Conservation (phyloP, 1,139 yeast genomes). For the Nakaseomyces kungkrabaensis region DNA sequence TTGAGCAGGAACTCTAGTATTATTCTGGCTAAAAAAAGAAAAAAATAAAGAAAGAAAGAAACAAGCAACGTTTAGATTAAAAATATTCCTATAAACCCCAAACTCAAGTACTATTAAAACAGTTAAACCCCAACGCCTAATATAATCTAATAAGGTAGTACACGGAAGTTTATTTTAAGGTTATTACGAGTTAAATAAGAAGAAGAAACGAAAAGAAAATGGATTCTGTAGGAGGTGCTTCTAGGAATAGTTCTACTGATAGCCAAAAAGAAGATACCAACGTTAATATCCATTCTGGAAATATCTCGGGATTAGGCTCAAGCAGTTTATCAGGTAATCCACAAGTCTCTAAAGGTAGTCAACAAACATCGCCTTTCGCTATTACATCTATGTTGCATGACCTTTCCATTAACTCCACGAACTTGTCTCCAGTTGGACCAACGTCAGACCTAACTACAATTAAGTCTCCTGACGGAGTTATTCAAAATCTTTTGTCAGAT, state of each 20-base stretch:
- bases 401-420: not conserved
- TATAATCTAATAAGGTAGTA: too few species aligned
- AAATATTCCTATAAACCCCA: not conserved
- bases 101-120: not conserved
- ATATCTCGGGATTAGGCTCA: not conserved
- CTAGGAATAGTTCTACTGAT: slow-evolving; percentile 1
- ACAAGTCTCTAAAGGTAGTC: not conserved
- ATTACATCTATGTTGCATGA: slow-evolving; percentile 1
- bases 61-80: not conserved
- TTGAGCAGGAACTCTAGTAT: slow-evolving; percentile 2
- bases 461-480: not conserved
- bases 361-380: slow-evolving; percentile 2
- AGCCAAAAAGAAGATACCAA: not conserved
- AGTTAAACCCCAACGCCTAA: not conserved
- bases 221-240: not conserved
- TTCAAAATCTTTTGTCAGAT: not conserved
- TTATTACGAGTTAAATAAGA: not conserved
- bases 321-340: not conserved
- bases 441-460: not conserved
- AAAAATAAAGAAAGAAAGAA: not conserved
- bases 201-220: not conserved
- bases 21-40: not conserved
- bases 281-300: not conserved
- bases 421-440: not conserved
- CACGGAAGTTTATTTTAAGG: too few species aligned